Conservation (phyloP, 1,139 yeast species). For the Scheffersomyces titani region DNA sequence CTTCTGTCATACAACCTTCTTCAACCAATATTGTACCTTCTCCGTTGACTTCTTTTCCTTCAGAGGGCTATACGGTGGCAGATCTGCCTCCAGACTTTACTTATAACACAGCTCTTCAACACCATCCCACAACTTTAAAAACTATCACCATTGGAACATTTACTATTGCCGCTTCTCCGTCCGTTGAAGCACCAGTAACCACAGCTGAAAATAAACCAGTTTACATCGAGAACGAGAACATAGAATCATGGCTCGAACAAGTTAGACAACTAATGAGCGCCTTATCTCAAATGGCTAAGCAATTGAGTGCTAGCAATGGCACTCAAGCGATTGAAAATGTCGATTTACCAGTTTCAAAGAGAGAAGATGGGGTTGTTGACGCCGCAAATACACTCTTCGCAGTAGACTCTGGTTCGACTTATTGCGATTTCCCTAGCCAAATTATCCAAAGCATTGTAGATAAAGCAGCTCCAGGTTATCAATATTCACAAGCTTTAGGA, state of each 20-base stretch:
- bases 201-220: neutral
- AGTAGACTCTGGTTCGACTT: conserved; percentile 45
- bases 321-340: neutral
- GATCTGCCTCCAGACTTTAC: neutral
- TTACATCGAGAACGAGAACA: neutral
- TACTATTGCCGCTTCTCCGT: neutral
- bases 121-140: neutral
- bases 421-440: conserved; percentile 26
- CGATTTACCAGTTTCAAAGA: neutral
- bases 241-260: neutral
- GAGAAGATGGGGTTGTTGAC: conserved; percentile 5
- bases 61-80: neutral
- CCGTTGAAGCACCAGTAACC: neutral
- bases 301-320: neutral
- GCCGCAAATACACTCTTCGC: conserved; percentile 23
- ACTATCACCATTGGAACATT: neutral
- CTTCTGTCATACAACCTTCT: neutral
- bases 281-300: neutral
- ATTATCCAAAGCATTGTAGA: conserved; percentile 15
- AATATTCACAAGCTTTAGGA: conserved; percentile 14
- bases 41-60: neutral
- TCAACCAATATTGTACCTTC: neutral
- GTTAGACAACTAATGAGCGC: neutral
- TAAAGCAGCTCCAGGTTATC: conserved; percentile 18
- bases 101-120: neutral